Base-by-base conservation (phyloP, 495 filamentous ascomycete genomes). In the Melanomma pulvis-pyrius region DNA sequence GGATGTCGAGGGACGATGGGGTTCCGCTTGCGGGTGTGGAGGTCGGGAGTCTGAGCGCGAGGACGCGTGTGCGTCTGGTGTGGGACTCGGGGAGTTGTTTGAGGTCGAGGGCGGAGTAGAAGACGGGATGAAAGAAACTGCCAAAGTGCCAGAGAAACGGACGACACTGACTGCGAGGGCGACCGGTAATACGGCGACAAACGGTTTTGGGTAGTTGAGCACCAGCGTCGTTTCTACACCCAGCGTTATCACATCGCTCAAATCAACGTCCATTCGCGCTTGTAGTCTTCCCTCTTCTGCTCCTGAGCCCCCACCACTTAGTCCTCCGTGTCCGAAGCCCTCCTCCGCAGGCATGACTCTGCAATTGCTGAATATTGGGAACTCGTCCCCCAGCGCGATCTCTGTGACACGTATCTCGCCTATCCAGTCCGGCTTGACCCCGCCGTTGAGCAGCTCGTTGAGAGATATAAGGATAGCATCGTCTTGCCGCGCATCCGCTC, bases 361-460 rank as follows among this genome's bases (percentile, higher is more conserved):
- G 75, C 94, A 98, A 76, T 98, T 98, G 81, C 93, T 97, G 77
- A 98, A 96, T 19, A 98, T 98, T 8, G 94, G 94, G 65, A 98
- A 98, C 67, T 98, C 96, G 69, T 98, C 94, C 21, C 94, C 94
- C 0, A 98, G 81, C 19, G 85, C 92, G 60, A 98, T 86, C 76
- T 98, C 94, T 1, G 93, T 97, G 47, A 98, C 90, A 28, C 86
- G 86, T 59, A 98, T 97, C 72, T 93, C 91, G 75, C 93, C 93
- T 15, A 98, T 80, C 74, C 96, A 98, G 51, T 91, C 90, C 0
- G 94, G 96, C 54, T 93, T 92, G 67, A 87, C 88, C 2, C 83
- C 80, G 34, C 92, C 89, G 72, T 98, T 98, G 36, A 98, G 83
- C 1, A 92, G 85, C 34, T 87, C 88, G 9, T 86, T 94, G n/a